A percentile compares a stretch with the other conserved stretches of the same genome.
Conservation (phyloP, 495 filamentous ascomycete genomes). For the Choiromyces venosus region DNA sequence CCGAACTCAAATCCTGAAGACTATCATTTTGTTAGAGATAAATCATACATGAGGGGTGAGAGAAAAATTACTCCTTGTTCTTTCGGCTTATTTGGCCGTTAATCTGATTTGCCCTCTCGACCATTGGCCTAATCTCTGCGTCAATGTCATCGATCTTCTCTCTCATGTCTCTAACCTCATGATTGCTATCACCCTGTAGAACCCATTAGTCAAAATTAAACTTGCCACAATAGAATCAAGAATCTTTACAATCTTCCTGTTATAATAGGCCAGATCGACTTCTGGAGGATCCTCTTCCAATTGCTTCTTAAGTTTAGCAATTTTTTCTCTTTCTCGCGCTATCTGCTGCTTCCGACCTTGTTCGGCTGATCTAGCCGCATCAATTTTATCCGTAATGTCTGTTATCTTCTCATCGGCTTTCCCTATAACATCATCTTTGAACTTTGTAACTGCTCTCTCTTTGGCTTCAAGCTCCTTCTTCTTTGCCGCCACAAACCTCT, state of each 20-base stretch:
- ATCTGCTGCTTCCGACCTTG: constrained; percentile 52
- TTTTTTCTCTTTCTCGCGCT: constrained; percentile 39
- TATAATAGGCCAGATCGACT: constrained; percentile 51
- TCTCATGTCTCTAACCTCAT: constrained; percentile 48
- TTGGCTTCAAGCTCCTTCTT: constrained; percentile 50
- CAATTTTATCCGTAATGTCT: constrained; percentile 51
- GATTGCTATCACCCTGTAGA: constrained; percentile 49
- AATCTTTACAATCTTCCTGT: constrained; percentile 52
- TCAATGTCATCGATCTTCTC: constrained; percentile 41
- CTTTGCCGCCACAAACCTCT: constrained; percentile 36
- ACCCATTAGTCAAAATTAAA: constrained; percentile 14
- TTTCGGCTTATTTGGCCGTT: constrained; percentile 42
- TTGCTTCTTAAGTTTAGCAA: constrained; percentile 46
- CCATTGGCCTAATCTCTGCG: constrained; percentile 41
- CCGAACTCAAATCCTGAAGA: constrained; percentile 62
- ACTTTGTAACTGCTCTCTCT: constrained; percentile 51
- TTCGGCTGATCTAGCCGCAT: constrained; percentile 55
- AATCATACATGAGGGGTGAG: neutral
- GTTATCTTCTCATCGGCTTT: constrained; percentile 52
- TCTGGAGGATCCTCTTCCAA: constrained; percentile 48
- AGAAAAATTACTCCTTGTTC: constrained; percentile 43
- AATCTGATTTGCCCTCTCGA: constrained; percentile 34
- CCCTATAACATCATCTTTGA: constrained; percentile 52
- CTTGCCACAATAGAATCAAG: neutral
- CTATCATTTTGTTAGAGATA: constrained; percentile 9